A percentile compares a stretch with the other conserved stretches of the same genome.
Evolutionary conservation across 345 rosid genomes (phyloP).

Genomic region (Schrenkiella parvula): DNA sequence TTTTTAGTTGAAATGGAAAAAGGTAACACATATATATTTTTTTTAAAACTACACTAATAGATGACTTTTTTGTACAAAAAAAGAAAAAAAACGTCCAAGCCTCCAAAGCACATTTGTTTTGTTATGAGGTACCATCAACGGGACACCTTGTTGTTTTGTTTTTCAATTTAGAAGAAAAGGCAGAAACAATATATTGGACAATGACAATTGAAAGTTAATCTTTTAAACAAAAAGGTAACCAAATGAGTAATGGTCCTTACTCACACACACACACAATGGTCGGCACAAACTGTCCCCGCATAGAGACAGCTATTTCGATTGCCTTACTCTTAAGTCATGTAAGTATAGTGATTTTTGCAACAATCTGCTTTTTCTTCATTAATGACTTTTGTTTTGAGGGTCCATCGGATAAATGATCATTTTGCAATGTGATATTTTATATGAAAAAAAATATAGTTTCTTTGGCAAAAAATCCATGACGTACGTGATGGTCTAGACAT

Average conservation of each 20-base stretch:
- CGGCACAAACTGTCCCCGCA: conserved; percentile 33
- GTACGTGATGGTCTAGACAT: background rate
- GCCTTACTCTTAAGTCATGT: conserved; percentile 24
- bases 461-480: background rate
- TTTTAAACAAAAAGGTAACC: conserved; percentile 1
- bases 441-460: background rate
- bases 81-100: background rate
- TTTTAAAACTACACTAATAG: too few species aligned
- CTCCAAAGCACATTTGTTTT: conserved; percentile 2
- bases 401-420: background rate
- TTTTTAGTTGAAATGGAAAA: background rate
- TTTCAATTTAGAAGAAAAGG: background rate
- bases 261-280: conserved; percentile 18
- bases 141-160: background rate
- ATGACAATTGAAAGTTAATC: conserved; percentile 18
- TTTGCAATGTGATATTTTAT: background rate
- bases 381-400: conserved; percentile 20
- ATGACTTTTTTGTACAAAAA: too few species aligned
- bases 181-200: conserved; percentile 1
- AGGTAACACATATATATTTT: too few species aligned
- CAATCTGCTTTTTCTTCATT: conserved; percentile 18
- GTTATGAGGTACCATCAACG: background rate
- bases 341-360: background rate
- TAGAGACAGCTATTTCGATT: conserved; percentile 9
- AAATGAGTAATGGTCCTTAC: conserved; percentile 20